A percentile compares a stretch with the other conserved stretches of the same genome.
phyloP scores from a whole-genome alignment of 768 basidiomycete genomes.

The Pulveroboletus sp. region DNA sequence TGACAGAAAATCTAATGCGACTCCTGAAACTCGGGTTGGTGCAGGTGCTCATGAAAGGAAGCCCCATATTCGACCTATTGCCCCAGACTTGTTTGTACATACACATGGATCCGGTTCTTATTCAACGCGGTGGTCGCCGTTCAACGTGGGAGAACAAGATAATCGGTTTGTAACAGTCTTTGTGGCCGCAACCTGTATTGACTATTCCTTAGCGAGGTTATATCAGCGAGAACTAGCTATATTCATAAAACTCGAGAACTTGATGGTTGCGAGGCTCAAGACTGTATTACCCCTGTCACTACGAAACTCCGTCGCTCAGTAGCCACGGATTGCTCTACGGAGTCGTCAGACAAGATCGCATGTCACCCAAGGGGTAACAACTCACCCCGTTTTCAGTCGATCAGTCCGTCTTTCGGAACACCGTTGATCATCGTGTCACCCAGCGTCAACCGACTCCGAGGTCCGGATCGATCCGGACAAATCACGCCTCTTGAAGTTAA shows the following conservation, averaged over 20 bases:
- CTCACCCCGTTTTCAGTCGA: background rate
- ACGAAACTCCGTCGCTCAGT: background rate
- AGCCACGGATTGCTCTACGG: background rate
- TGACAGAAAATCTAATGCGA: background rate
- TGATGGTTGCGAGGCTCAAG: background rate
- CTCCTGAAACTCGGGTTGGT: background rate
- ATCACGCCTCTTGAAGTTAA: background rate
- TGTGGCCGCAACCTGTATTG: background rate
- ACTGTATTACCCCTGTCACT: background rate
- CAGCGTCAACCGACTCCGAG: background rate
- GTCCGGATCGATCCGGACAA: background rate
- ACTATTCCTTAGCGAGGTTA: constrained; percentile 6
- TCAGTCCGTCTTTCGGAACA: background rate
- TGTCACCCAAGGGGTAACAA: background rate
- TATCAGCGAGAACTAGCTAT: background rate
- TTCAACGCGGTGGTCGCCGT: background rate
- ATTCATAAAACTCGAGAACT: background rate
- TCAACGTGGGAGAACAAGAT: background rate
- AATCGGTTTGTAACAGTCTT: constrained; percentile 9
- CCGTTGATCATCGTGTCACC: constrained; percentile 8
- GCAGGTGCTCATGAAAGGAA: constrained; percentile 11
- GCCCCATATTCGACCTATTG: constrained; percentile 2
- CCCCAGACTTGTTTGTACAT: background rate
- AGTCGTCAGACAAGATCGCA: background rate
- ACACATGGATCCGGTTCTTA: background rate